Percentiles rank a stretch among this genome's conserved stretches.
phyloP scores from a whole-genome alignment of 164 flowering plant species.

The Protea cynaroides region DNA sequence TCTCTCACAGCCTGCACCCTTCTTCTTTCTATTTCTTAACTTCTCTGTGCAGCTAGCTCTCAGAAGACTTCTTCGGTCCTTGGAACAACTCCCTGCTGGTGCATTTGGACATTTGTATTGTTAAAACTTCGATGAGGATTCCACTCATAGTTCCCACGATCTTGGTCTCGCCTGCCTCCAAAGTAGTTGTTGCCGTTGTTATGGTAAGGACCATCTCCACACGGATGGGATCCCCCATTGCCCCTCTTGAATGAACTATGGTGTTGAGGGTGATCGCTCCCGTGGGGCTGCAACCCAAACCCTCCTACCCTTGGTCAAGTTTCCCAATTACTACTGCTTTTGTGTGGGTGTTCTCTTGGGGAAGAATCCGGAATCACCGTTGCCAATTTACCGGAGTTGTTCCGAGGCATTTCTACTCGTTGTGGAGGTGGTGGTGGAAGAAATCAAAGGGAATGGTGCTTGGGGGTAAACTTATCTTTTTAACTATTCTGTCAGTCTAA shows the following conservation, averaged over 20 bases:
- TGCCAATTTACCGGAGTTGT: neutral
- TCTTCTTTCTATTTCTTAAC: neutral
- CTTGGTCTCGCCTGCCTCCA: constrained; percentile 69
- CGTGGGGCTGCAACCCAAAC: constrained; percentile 34
- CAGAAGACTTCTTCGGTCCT: constrained; percentile 14
- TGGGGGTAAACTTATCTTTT: no score
- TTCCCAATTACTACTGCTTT: constrained; percentile 32
- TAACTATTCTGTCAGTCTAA: no score
- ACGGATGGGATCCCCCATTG: constrained; percentile 40
- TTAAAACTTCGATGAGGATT: constrained; percentile 32
- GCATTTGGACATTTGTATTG: constrained; percentile 42
- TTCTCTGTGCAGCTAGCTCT: no score
- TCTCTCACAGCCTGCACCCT: neutral
- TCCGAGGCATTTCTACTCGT: constrained; percentile 16
- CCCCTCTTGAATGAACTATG: constrained; percentile 45
- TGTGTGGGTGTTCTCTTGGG: constrained; percentile 31
- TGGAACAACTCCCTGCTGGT: constrained; percentile 31
- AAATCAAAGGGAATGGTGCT: no score
- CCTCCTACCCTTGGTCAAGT: constrained; percentile 39
- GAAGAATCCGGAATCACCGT: constrained; percentile 31
- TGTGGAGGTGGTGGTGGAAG: constrained; percentile 29
- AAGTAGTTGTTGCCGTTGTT: constrained; percentile 18
- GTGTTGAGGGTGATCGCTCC: constrained; percentile 44
- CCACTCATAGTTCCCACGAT: constrained; percentile 54
- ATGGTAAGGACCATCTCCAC: constrained; percentile 45